Percentiles rank a stretch among this genome's conserved stretches.
These are phyloP conservation scores for Hemisphaericaspora xylofermentans DNA, from an alignment of 1,139 yeast genomes.

Conservation along the genomic window DNA sequence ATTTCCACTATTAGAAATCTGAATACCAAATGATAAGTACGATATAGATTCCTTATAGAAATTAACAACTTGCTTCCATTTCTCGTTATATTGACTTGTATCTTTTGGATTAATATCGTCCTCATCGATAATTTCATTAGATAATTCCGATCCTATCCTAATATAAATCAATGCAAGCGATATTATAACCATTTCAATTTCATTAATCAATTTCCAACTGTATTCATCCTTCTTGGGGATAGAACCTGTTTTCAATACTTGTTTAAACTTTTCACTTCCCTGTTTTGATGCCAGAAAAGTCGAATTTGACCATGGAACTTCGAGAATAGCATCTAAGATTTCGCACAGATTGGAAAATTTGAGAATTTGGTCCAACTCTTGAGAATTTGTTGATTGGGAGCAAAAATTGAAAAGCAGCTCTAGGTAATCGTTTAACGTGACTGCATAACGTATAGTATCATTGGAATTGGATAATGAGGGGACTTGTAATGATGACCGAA, in stretches of 20 bases:
- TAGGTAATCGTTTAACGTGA: conserved; percentile 35
- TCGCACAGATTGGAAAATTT: conserved; percentile 5
- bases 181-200: conserved; percentile 26
- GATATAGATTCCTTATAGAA: conserved; percentile 36
- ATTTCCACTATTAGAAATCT: conserved; percentile 2
- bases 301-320: conserved; percentile 20
- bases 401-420: conserved; percentile 22
- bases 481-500: conserved; percentile 19
- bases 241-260: background rate
- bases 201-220: conserved; percentile 34
- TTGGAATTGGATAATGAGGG: conserved; percentile 21
- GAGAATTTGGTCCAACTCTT: conserved; percentile 6
- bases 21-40: conserved; percentile 24
- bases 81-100: conserved; percentile 17
- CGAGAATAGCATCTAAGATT: conserved; percentile 6
- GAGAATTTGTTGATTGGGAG: background rate
- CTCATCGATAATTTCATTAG: conserved; percentile 32
- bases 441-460: conserved; percentile 34
- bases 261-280: background rate
- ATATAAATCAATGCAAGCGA: conserved; percentile 32
- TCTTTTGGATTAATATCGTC: conserved; percentile 18
- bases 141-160: conserved; percentile 36
- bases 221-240: conserved; percentile 2
- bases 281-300: background rate
- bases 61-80: conserved; percentile 39